A percentile compares a stretch with the other conserved stretches of the same genome.
These are phyloP conservation scores for Solanum aculeatissimum DNA, from an alignment of 305 asterid genomes.

Conservation along the genomic window DNA sequence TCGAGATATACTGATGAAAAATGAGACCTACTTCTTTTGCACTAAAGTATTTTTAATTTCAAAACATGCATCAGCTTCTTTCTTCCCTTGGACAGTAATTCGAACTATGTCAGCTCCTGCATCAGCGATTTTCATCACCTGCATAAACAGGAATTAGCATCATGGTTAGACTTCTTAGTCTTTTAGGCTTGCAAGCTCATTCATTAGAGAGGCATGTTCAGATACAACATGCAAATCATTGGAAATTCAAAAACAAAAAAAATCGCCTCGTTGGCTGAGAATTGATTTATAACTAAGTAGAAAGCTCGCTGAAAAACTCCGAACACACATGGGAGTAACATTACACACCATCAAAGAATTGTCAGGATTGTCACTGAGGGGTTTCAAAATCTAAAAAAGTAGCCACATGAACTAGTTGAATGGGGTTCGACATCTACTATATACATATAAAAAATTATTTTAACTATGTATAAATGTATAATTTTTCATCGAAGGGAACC, in stretches of 20 bases:
- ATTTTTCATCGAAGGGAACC: no score
- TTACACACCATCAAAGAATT: not conserved
- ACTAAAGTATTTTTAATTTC: slow-evolving; percentile 88
- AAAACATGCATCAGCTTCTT: slow-evolving; percentile 94
- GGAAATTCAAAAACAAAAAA: not conserved
- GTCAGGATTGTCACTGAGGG: no score
- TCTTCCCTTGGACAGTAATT: slow-evolving; percentile 97
- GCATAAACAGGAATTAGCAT: slow-evolving; percentile 9
- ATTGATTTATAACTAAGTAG: not conserved
- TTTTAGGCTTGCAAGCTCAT: not conserved
- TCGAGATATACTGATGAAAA: not conserved
- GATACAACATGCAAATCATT: not conserved
- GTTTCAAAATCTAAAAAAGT: no score
- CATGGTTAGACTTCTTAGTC: not conserved
- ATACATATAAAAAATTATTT: no score
- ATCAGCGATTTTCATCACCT: slow-evolving; percentile 98
- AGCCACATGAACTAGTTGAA: no score
- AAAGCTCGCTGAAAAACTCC: not conserved
- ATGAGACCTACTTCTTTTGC: slow-evolving; percentile 68
- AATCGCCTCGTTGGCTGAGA: not conserved
- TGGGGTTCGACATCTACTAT: no score
- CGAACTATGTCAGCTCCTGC: slow-evolving; percentile 96
- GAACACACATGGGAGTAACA: not conserved
- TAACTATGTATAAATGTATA: no score
- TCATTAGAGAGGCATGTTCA: not conserved